These are phyloP conservation scores for Sporothrix mexicana DNA, from an alignment of 2,329 filamentous ascomycete genomes.

Conservation along the genomic window DNA sequence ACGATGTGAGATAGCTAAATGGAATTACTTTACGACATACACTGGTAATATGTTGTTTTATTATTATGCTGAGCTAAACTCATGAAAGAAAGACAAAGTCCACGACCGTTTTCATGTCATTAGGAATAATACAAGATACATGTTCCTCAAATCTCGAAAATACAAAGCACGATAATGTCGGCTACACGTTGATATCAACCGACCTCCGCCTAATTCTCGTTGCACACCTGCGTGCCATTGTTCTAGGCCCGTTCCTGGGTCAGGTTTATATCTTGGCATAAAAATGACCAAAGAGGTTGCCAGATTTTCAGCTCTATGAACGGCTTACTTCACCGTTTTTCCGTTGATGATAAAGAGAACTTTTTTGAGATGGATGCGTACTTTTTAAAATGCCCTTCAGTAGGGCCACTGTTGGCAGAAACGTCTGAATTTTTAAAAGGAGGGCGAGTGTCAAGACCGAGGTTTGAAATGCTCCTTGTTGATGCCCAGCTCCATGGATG, in stretches of 20 bases:
- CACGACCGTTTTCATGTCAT: no score
- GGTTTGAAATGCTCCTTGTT: neutral
- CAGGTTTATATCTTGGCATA: neutral
- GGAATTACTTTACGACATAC: neutral
- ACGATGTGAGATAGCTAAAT: no score
- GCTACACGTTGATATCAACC: neutral
- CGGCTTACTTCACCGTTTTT: no score
- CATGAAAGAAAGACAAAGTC: no score
- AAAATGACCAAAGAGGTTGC: neutral
- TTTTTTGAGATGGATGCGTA: no score
- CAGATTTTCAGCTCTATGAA: neutral
- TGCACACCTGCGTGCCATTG: neutral
- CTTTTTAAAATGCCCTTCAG: no score
- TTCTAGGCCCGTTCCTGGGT: neutral
- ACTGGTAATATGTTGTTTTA: neutral
- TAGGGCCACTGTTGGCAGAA: neutral
- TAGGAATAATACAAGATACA: no score
- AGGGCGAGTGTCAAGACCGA: neutral
- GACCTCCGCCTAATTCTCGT: neutral
- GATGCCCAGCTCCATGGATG: no score
- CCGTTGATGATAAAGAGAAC: no score
- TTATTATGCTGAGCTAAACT: neutral
- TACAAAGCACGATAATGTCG: neutral
- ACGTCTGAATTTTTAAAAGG: neutral
- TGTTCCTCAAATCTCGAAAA: no score